Percentiles rank a stretch among this genome's conserved stretches.
Conservation (phyloP, 768 basidiomycete genomes). For the Mycena epipterygia region DNA sequence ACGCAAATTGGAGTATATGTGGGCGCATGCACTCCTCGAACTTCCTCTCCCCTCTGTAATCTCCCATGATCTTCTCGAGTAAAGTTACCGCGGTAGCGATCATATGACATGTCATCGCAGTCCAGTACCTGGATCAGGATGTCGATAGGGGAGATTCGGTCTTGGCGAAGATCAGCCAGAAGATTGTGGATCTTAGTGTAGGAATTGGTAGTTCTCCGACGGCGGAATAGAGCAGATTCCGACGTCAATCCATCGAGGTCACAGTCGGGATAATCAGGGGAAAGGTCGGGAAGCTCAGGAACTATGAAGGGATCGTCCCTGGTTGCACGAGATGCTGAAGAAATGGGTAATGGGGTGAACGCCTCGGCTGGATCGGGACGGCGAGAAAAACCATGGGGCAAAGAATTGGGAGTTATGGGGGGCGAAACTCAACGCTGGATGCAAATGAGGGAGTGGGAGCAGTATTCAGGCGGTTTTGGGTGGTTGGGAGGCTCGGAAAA, state of each 20-base stretch:
- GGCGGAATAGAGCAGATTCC: not conserved
- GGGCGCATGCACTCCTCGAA: not conserved
- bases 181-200: not conserved
- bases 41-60: not conserved
- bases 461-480: not conserved
- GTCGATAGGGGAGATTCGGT: constrained; percentile 25
- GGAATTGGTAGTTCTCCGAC: not conserved
- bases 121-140: constrained; percentile 4
- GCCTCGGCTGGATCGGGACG: too few species aligned
- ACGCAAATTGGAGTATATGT: not conserved
- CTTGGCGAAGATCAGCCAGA: not conserved
- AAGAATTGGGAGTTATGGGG: not conserved
- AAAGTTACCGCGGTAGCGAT: constrained; percentile 3
- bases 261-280: not conserved
- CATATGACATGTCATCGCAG: not conserved
- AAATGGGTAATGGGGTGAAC: too few species aligned
- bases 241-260: not conserved
- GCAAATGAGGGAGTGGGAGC: not conserved
- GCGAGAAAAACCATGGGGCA: too few species aligned
- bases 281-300: not conserved
- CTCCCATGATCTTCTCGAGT: not conserved
- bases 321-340: too few species aligned
- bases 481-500: not conserved
- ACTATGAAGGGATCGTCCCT: too few species aligned
- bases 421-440: not conserved